These are phyloP conservation scores for Reticulascus tulasneorum DNA, from an alignment of 2,329 filamentous ascomycete genomes.

Conservation along the genomic window DNA sequence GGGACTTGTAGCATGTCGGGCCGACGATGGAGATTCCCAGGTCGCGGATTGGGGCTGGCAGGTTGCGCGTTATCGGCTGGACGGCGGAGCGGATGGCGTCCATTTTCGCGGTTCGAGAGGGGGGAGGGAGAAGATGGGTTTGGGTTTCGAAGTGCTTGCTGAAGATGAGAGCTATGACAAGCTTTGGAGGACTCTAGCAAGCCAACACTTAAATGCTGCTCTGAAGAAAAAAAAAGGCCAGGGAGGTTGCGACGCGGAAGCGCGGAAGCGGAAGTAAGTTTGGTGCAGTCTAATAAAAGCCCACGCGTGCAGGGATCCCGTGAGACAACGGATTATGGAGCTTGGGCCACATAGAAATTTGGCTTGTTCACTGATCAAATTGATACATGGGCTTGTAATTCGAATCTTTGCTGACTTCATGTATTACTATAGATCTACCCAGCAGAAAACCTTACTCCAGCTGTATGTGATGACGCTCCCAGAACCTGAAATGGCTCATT, in stretches of 20 bases:
- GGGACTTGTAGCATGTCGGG: slow-evolving; percentile 75
- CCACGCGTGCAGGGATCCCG: too few species aligned
- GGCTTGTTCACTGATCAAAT: too few species aligned
- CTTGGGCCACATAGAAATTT: too few species aligned
- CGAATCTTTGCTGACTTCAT: too few species aligned
- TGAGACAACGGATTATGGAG: too few species aligned
- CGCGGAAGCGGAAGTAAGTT: too few species aligned
- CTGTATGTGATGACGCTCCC: not conserved
- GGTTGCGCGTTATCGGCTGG: slow-evolving; percentile 66
- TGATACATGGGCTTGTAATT: too few species aligned
- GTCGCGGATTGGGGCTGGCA: slow-evolving; percentile 71
- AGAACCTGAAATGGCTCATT: too few species aligned
- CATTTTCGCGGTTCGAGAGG: slow-evolving; percentile 37
- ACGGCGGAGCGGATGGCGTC: slow-evolving; percentile 58
- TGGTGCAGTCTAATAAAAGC: too few species aligned
- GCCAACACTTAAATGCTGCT: not conserved
- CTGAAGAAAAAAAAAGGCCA: slow-evolving; percentile 3
- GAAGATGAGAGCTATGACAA: not conserved
- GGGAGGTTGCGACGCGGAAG: too few species aligned
- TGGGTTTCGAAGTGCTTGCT: not conserved
- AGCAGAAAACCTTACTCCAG: not conserved
- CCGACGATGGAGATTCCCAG: slow-evolving; percentile 78
- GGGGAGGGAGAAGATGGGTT: not conserved
- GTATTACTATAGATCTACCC: too few species aligned
- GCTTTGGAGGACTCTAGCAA: not conserved